Evolutionary conservation across 108 stramenopile genomes (phyloP).

Genomic region (Fragilariopsis cylindrus): DNA sequence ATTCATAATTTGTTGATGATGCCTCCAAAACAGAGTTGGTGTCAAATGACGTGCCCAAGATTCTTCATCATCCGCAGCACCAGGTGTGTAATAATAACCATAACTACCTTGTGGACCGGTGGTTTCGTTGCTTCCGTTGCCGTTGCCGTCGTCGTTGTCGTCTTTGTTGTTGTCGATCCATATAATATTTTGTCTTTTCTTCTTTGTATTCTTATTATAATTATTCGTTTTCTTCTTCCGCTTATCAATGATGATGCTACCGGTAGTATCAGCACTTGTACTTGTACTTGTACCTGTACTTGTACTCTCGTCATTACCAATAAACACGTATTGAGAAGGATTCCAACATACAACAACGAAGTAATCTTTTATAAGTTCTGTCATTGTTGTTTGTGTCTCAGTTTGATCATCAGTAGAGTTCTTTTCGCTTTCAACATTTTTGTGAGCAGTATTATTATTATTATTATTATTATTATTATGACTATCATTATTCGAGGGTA

Average conservation of each 20-base stretch:
- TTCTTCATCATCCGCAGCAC: slow-evolving; percentile 81
- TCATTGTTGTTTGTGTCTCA: background rate
- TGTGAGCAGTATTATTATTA: background rate
- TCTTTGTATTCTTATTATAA: background rate
- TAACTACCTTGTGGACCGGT: too few species aligned
- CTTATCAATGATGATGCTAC: background rate
- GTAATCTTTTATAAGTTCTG: slow-evolving; percentile 18
- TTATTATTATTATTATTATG: background rate
- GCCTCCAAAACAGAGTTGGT: slow-evolving; percentile 60
- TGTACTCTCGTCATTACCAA: background rate
- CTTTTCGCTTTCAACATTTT: background rate
- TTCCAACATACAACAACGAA: slow-evolving; percentile 56
- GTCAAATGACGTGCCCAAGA: slow-evolving; percentile 64
- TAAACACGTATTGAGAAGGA: slow-evolving; percentile 32
- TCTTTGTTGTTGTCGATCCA: slow-evolving; percentile 26
- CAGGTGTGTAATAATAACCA: slow-evolving; percentile 60
- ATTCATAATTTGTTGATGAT: slow-evolving; percentile 25
- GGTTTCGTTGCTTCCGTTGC: background rate
- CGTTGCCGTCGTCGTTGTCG: background rate
- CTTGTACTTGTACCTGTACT: too few species aligned
- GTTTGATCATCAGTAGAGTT: background rate
- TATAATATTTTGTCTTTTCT: slow-evolving; percentile 24
- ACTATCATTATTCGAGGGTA: background rate
- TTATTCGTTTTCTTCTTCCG: slow-evolving; percentile 4
- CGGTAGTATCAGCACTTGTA: background rate